Evolutionary conservation across 345 rosid genomes (phyloP), one percentile per base, ranked within the genome.

Genomic region (Gossypium mustelinum): DNA sequence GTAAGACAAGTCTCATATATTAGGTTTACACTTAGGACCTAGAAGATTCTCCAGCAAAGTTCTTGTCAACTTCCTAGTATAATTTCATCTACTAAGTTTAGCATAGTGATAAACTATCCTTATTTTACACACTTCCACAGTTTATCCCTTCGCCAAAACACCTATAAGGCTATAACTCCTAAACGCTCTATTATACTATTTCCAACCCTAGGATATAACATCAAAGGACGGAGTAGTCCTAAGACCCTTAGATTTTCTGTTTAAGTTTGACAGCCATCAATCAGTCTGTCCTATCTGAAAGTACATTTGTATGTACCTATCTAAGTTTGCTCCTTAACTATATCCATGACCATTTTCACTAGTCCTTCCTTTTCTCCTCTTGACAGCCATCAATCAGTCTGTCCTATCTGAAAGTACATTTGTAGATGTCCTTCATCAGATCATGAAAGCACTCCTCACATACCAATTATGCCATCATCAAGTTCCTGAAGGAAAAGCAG

Each of bases 1-100:
- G 41, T 14, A 68, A 17, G 73, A 25, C 24, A 51, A 51, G 24
- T 69, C 73, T 9, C 10, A 56, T 20, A 69, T 51, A 9, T 69
- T 10, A 69, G 45, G 73, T 27, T 20, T 69, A 51, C 25, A 16
- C 25, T 9, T 52, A 4, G 60, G 24, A 25, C 45, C 16, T 69
- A 45, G 73, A 51, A 52, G 60, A 10, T 69, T 69, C 72, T 68
- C 60, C 60, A 51, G 17, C 24, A 3, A 69, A 69, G 17, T 52
- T 51, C 59, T 39, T 34, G 39, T 55, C 17, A 55, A 13, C 64
- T 56, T 71, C 63, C 63, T 18, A 56, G 10, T 16, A 70, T 70
- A 11, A 22, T 51, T 17, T 29, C 45, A 43, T 67, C 71, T 67
- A 67, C 55, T 5, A 11, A 13, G 10, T 6, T 9, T 10, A 45